Evolutionary conservation across 2,329 filamentous ascomycete species (phyloP).

Genomic region (Tolypocladium tundrense): DNA sequence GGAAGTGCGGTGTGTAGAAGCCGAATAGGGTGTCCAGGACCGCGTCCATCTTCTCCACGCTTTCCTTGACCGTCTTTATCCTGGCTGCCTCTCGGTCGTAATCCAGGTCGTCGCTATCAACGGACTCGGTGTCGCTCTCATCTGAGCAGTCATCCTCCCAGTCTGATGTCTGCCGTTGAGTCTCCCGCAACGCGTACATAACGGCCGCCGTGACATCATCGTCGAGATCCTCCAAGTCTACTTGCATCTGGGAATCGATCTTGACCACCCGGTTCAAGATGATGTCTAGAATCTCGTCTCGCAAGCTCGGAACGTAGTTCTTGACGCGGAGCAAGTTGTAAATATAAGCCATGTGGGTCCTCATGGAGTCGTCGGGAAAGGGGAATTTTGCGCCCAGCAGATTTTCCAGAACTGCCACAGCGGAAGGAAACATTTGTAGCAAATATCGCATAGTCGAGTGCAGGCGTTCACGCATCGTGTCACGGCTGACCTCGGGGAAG

Average conservation of each 20-base stretch:
- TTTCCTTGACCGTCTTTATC: conserved; percentile 65
- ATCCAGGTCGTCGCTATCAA: conserved; percentile 58
- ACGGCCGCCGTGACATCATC: conserved; percentile 74
- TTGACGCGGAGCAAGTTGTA: conserved; percentile 71
- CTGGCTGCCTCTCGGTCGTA: conserved; percentile 52
- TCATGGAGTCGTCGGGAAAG: conserved; percentile 63
- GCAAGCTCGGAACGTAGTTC: conserved; percentile 67
- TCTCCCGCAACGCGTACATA: conserved; percentile 36
- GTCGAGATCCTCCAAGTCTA: conserved; percentile 85
- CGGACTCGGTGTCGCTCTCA: conserved; percentile 60
- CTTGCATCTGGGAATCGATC: conserved; percentile 90
- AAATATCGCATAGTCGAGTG: conserved; percentile 70
- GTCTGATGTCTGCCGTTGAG: conserved; percentile 10
- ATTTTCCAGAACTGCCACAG: conserved; percentile 57
- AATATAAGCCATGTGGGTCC: conserved; percentile 78
- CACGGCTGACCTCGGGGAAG: conserved; percentile 49
- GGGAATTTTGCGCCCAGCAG: conserved; percentile 63
- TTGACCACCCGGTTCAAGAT: conserved; percentile 83
- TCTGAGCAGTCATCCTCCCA: conserved; percentile 48
- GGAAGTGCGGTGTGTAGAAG: conserved; percentile 67
- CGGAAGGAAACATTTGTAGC: conserved; percentile 71
- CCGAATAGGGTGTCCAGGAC: conserved; percentile 82
- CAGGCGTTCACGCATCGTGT: conserved; percentile 60
- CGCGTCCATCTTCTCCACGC: conserved; percentile 82
- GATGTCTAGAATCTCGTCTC: conserved; percentile 69